These are phyloP conservation scores for Nemania diffusa DNA, from an alignment of 2,329 filamentous ascomycete species.

Conservation along the genomic window DNA sequence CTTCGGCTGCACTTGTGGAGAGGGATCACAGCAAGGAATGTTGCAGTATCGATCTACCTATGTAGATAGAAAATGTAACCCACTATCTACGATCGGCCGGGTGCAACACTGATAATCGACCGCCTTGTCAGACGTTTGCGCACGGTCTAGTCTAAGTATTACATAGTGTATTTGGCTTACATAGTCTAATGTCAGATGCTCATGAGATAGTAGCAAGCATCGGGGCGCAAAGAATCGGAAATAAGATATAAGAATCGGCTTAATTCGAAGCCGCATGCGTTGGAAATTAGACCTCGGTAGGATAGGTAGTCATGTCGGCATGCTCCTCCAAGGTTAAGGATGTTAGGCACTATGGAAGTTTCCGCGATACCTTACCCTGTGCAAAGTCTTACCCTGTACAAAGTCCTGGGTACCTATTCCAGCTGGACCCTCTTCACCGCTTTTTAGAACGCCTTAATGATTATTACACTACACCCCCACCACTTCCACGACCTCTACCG, in stretches of 20 bases:
- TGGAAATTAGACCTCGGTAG: background rate
- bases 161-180: too few species aligned
- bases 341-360: too few species aligned
- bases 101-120: background rate
- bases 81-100: background rate
- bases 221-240: background rate
- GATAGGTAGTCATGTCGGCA: background rate
- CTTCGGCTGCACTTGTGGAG: conserved; percentile 4
- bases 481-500: too few species aligned
- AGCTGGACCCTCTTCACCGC: too few species aligned
- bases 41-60: conserved; percentile 5
- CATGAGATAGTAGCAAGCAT: background rate
- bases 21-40: conserved; percentile 1
- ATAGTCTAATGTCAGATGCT: background rate
- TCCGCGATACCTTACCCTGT: too few species aligned
- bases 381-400: too few species aligned
- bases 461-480: too few species aligned
- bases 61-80: background rate
- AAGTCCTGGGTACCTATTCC: too few species aligned
- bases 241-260: background rate
- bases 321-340: too few species aligned
- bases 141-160: background rate
- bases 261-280: background rate
- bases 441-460: too few species aligned
- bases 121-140: background rate